These are phyloP conservation scores for Micromonas commoda DNA, from an alignment of 139 green algal genomes.

Conservation along the genomic window DNA sequence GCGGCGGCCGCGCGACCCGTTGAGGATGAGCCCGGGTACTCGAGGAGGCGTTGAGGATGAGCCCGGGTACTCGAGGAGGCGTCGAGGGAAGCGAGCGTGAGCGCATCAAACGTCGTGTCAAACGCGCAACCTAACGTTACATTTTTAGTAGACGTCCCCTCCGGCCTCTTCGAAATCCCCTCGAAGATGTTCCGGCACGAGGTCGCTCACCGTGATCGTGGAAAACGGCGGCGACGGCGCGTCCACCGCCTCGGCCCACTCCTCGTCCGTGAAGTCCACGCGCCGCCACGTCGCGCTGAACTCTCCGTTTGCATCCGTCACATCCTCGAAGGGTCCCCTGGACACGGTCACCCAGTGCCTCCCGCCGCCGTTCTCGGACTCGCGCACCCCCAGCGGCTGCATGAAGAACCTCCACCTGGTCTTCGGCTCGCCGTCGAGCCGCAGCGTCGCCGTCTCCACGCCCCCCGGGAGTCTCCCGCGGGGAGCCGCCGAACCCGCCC, in stretches of 20 bases:
- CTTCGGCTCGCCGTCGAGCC: slow-evolving; percentile 31
- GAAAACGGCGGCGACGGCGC: slow-evolving; percentile 1
- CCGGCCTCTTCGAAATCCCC: not conserved
- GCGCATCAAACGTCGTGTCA: too few species aligned
- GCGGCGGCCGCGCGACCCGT: too few species aligned
- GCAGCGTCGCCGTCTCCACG: not conserved
- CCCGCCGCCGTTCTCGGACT: not conserved
- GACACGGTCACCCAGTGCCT: slow-evolving; percentile 59
- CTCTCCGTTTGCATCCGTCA: slow-evolving; percentile 47
- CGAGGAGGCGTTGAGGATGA: too few species aligned
- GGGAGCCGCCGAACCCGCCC: not conserved
- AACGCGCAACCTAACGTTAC: not conserved
- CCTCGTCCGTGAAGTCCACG: not conserved
- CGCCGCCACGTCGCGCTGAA: not conserved
- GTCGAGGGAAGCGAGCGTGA: too few species aligned
- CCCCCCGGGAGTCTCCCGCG: not conserved
- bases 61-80: too few species aligned
- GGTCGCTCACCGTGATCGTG: slow-evolving; percentile 11
- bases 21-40: too few species aligned
- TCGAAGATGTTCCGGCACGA: not conserved
- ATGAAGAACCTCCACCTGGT: slow-evolving; percentile 48
- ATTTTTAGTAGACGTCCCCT: not conserved
- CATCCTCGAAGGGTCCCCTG: slow-evolving; percentile 40
- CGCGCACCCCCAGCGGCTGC: slow-evolving; percentile 40
- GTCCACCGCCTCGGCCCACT: not conserved